Percentiles rank a stretch among this genome's conserved stretches.
phyloP scores from a whole-genome alignment of 1,284 basidiomycete genomes.

The Leccinum subrobustum region DNA sequence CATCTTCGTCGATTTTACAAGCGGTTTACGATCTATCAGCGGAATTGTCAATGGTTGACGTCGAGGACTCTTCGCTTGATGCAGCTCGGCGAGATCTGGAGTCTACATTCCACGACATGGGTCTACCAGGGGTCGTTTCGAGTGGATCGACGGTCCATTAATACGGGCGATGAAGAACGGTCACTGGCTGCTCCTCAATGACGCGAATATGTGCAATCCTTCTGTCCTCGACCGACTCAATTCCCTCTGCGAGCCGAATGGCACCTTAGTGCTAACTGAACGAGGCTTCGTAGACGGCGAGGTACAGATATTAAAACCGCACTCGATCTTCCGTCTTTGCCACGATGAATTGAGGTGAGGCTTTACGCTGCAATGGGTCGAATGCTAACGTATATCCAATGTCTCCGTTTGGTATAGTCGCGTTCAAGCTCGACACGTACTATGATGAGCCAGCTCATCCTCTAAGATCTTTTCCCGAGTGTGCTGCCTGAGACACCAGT shows the following conservation, averaged over 20 bases:
- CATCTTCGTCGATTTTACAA: conserved; percentile 24
- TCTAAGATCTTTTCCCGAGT: too few relatives aligned
- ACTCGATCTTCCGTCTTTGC: conserved; percentile 80
- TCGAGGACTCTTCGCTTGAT: conserved; percentile 14
- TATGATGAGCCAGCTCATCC: too few relatives aligned
- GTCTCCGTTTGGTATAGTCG: too few relatives aligned
- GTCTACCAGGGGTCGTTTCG: conserved; percentile 62
- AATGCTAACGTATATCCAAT: too few relatives aligned
- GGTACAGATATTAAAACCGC: conserved; percentile 78
- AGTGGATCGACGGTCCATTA: conserved; percentile 97
- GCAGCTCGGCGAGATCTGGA: conserved; percentile 17
- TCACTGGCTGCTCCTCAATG: conserved; percentile 72
- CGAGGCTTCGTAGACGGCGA: conserved; percentile 81
- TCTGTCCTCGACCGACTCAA: conserved; percentile 97
- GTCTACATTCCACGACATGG: conserved; percentile 16
- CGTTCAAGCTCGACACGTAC: too few relatives aligned
- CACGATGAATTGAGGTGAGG: too few relatives aligned
- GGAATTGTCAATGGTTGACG: conserved; percentile 21
- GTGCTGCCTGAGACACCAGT: too few relatives aligned
- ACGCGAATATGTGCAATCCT: conserved; percentile 87
- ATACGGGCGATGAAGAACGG: conserved; percentile 85
- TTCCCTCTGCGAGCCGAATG: conserved; percentile 89
- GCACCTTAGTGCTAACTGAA: conserved; percentile 84
- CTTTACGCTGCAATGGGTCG: too few relatives aligned
- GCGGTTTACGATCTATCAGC: conserved; percentile 21